These are phyloP conservation scores for Rhododendron molle DNA, from an alignment of 148 eudicot species.

Conservation along the genomic window DNA sequence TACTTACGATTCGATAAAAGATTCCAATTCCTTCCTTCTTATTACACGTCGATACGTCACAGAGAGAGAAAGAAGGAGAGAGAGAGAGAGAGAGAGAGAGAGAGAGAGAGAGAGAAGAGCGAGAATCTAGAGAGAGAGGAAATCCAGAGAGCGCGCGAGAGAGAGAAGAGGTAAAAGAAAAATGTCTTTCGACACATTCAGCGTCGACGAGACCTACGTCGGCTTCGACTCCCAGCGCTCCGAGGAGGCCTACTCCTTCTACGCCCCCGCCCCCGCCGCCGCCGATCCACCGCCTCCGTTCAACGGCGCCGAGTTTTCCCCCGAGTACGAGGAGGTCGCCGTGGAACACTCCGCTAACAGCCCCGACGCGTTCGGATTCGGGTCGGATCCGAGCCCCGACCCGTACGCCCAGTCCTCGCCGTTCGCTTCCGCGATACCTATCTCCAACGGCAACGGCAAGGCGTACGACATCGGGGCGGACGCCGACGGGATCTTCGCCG, in stretches of 20 bases:
- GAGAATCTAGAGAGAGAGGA: not conserved
- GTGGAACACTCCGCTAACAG: conserved; percentile 35
- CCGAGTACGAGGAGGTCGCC: conserved; percentile 41
- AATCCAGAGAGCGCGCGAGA: conserved; percentile 23
- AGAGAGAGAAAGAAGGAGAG: not conserved
- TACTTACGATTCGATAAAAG: too few relatives aligned
- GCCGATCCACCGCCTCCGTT: conserved; percentile 30
- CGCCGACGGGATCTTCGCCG: conserved; percentile 59
- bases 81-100: not conserved
- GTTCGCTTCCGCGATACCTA: conserved; percentile 35
- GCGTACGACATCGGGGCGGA: conserved; percentile 53
- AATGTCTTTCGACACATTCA: conserved; percentile 27
- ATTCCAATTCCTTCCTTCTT: not conserved
- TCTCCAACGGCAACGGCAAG: conserved; percentile 63
- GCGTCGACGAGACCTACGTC: conserved; percentile 30
- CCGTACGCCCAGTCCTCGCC: conserved; percentile 35
- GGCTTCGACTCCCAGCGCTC: conserved; percentile 14
- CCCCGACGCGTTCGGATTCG: conserved; percentile 49
- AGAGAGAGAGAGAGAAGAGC: not conserved
- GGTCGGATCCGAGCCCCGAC: conserved; percentile 26
- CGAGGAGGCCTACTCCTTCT: conserved; percentile 14
- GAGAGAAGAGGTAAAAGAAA: conserved; percentile 30
- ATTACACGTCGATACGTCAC: not conserved
- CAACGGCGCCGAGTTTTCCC: conserved; percentile 19
- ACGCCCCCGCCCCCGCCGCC: conserved; percentile 16